Conservation (phyloP, 2,329 filamentous ascomycete genomes). For the Botrytis porri region DNA sequence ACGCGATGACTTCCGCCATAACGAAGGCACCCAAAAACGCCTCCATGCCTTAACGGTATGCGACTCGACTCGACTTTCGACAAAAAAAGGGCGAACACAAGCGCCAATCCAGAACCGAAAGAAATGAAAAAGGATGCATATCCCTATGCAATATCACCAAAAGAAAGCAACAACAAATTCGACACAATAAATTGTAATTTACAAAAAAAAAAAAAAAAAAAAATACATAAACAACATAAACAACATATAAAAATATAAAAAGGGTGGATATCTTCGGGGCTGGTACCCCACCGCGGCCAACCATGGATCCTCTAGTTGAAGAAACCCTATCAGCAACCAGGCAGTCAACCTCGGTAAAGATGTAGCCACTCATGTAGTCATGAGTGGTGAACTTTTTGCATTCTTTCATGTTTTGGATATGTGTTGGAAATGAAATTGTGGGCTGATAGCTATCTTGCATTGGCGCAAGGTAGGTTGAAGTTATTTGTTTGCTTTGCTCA, state of each 20-base stretch:
- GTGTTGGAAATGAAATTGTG: not conserved
- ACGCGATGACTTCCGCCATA: not conserved
- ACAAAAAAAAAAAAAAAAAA: not conserved
- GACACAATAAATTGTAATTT: not conserved
- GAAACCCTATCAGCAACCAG: not conserved
- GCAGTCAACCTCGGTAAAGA: not conserved
- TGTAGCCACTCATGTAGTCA: not conserved
- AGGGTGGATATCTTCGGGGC: not conserved
- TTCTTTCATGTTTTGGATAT: not conserved
- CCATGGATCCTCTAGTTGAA: not conserved
- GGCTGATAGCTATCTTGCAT: not conserved
- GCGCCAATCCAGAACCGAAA: not conserved
- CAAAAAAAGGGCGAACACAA: not conserved
- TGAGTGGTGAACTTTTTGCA: not conserved
- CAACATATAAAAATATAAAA: not conserved
- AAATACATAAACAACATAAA: not conserved
- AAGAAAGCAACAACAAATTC: not conserved
- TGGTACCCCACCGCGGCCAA: not conserved
- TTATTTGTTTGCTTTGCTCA: not conserved
- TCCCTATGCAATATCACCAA: not conserved
- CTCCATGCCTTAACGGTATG: conserved; percentile 3
- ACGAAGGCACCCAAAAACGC: not conserved
- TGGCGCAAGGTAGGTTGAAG: not conserved
- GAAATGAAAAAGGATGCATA: not conserved
- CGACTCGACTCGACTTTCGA: not conserved